Conservation (phyloP, 192 early-diverging fungal genomes). For the Rhizophagus prolifer region DNA sequence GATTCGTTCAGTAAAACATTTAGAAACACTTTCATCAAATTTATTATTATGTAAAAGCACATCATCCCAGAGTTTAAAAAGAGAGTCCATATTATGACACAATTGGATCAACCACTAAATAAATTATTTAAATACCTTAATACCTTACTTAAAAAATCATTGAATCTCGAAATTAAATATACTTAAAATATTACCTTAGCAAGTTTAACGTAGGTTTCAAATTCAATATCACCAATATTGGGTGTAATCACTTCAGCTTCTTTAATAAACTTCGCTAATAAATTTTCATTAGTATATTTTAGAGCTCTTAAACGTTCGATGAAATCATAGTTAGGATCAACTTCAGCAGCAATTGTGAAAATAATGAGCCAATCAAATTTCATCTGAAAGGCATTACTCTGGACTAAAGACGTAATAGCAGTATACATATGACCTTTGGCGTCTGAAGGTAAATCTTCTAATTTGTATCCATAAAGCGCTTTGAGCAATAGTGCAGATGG, state of each 20-base stretch:
- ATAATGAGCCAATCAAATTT: neutral
- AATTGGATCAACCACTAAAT: slow-evolving; percentile 8
- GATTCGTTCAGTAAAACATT: neutral
- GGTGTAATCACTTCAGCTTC: neutral
- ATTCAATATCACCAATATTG: neutral
- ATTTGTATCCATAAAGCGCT: neutral
- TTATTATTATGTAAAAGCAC: neutral
- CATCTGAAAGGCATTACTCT: neutral
- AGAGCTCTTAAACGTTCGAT: neutral
- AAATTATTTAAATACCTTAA: neutral
- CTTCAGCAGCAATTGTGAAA: neutral
- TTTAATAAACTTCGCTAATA: neutral
- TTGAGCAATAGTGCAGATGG: neutral
- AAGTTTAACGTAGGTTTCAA: neutral
- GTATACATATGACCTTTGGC: neutral
- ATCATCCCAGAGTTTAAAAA: neutral
- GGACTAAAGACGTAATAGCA: neutral
- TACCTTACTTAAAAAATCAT: neutral
- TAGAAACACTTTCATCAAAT: neutral
- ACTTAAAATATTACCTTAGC: neutral
- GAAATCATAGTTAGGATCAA: neutral
- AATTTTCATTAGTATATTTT: neutral
- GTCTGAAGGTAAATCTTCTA: neutral
- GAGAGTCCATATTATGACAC: neutral
- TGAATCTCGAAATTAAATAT: neutral